A percentile compares a stretch with the other conserved stretches of the same genome.
Conservation (phyloP, 1,284 basidiomycete genomes). For the Sporisorium sorghi region DNA sequence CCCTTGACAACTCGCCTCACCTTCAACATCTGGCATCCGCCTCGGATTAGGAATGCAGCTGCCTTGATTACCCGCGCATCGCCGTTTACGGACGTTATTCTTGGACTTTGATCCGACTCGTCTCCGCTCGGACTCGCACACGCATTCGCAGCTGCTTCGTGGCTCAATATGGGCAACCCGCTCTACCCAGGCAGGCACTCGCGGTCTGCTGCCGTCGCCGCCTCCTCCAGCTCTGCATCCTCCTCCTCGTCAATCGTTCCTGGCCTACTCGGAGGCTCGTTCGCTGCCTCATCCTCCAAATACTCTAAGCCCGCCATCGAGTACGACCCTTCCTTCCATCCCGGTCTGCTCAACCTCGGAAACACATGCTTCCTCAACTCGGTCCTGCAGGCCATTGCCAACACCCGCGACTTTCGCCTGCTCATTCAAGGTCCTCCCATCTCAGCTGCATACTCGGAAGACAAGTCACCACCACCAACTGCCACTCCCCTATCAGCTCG, state of each 20-base stretch:
- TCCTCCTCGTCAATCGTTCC: slow-evolving; percentile 12
- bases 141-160: background rate
- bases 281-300: slow-evolving; percentile 87
- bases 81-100: background rate
- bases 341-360: slow-evolving; percentile 84
- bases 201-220: slow-evolving; percentile 75
- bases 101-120: background rate
- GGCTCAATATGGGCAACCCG: slow-evolving; percentile 28
- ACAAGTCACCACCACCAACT: slow-evolving; percentile 8
- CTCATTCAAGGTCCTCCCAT: slow-evolving; percentile 71
- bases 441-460: slow-evolving; percentile 7
- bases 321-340: slow-evolving; percentile 54
- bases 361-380: slow-evolving; percentile 95
- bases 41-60: slow-evolving; percentile 6
- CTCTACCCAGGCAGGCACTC: slow-evolving; percentile 52
- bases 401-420: slow-evolving; percentile 75
- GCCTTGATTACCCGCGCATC: background rate
- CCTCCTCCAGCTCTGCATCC: background rate
- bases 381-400: slow-evolving; percentile 80
- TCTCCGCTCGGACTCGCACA: background rate
- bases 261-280: slow-evolving; percentile 75
- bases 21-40: background rate
- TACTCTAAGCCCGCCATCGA: slow-evolving; percentile 71
- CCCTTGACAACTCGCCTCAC: background rate
- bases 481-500: slow-evolving; percentile 8